Conservation (phyloP, 345 rosid species). For the Geranium rotundifolium region DNA sequence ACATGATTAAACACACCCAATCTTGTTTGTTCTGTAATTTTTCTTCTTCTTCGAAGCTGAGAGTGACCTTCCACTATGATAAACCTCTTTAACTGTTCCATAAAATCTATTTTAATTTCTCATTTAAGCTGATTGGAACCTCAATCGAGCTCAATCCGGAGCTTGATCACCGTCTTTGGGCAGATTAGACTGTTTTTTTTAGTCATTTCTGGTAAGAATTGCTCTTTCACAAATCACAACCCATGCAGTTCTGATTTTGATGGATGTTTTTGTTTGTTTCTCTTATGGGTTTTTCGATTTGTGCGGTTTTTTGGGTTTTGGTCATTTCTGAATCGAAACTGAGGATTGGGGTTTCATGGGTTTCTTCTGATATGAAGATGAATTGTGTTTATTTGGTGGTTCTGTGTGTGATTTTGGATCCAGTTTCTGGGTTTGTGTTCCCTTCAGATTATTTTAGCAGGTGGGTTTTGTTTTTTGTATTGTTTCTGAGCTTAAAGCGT, state of each 20-base stretch:
- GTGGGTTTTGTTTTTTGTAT: slow-evolving; percentile 5
- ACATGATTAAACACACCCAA: no score
- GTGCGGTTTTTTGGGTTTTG: slow-evolving; percentile 12
- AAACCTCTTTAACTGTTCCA: no score
- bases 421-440: background rate
- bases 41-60: no score
- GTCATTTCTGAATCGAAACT: slow-evolving; percentile 1
- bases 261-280: slow-evolving; percentile 3
- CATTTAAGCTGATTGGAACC: slow-evolving; percentile 17
- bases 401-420: slow-evolving; percentile 3
- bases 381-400: slow-evolving; percentile 1
- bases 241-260: slow-evolving; percentile 1
- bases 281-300: slow-evolving; percentile 8
- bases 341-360: slow-evolving; percentile 6
- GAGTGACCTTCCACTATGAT: no score
- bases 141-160: slow-evolving; percentile 8
- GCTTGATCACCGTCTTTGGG: slow-evolving; percentile 8
- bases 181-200: slow-evolving; percentile 14
- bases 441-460: slow-evolving; percentile 4
- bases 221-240: background rate
- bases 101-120: background rate
- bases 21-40: no score
- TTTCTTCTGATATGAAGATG: background rate
- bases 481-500: background rate
- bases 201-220: slow-evolving; percentile 5